These are phyloP conservation scores for Sarocladiaceae sp. DNA, from an alignment of 2,329 filamentous ascomycete genomes.

Conservation along the genomic window DNA sequence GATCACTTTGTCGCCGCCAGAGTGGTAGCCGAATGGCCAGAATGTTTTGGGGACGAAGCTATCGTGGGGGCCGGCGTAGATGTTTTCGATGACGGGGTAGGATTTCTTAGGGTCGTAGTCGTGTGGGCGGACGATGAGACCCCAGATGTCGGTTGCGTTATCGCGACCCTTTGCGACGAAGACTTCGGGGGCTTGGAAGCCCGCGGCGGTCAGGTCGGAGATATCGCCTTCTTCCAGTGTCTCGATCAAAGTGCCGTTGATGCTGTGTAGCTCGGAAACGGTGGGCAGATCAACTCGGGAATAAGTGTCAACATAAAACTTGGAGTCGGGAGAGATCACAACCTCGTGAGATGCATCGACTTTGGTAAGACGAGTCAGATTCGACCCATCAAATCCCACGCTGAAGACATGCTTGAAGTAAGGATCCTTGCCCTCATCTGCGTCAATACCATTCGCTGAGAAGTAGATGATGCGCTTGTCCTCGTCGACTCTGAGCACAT, in stretches of 20 bases:
- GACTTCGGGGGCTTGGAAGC: slow-evolving; percentile 18
- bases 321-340: slow-evolving; percentile 17
- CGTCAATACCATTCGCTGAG: slow-evolving; percentile 17
- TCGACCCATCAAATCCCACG: slow-evolving; percentile 22
- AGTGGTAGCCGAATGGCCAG: slow-evolving; percentile 10
- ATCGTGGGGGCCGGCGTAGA: slow-evolving; percentile 23
- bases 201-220: slow-evolving; percentile 10
- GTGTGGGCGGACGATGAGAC: slow-evolving; percentile 21
- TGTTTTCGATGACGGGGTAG: slow-evolving; percentile 24
- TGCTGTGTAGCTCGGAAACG: slow-evolving; percentile 16
- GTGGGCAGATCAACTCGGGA: slow-evolving; percentile 22
- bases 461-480: slow-evolving; percentile 18
- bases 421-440: slow-evolving; percentile 17
- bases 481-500: slow-evolving; percentile 18
- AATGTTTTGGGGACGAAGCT: slow-evolving; percentile 22
- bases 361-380: slow-evolving; percentile 18
- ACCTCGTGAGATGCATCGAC: slow-evolving; percentile 24
- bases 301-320: slow-evolving; percentile 20
- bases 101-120: slow-evolving; percentile 19
- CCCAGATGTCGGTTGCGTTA: slow-evolving; percentile 20
- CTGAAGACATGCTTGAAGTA: slow-evolving; percentile 21
- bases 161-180: slow-evolving; percentile 22
- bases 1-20: slow-evolving; percentile 12
- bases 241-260: slow-evolving; percentile 14
- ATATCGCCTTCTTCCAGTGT: slow-evolving; percentile 14